phyloP scores from a whole-genome alignment of 2,329 filamentous ascomycete genomes.

The Fusarium buxicola region DNA sequence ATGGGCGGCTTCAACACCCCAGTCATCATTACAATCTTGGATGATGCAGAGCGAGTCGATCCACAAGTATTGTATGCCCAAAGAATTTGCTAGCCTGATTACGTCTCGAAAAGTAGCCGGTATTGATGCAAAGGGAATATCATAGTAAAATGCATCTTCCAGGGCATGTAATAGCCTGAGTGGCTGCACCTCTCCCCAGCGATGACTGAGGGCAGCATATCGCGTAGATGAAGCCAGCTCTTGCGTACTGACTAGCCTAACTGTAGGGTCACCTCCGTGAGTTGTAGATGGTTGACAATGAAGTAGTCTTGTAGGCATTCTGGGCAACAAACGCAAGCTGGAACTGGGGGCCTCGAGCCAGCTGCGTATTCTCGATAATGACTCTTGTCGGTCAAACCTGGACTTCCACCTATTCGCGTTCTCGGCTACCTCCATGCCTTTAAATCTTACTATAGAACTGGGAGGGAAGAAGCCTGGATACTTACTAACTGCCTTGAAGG shows the following conservation, averaged over 20 bases:
- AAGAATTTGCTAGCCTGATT: conserved; percentile 14
- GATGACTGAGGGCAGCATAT: conserved; percentile 36
- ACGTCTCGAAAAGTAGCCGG: conserved; percentile 34
- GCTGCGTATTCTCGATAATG: conserved; percentile 15
- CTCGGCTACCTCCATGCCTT: background rate
- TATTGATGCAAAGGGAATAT: conserved; percentile 21
- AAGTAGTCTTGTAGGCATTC: conserved; percentile 31
- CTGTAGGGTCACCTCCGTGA: background rate
- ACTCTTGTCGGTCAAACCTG: conserved; percentile 21
- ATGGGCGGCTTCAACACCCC: conserved; percentile 28
- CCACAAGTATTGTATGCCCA: conserved; percentile 32
- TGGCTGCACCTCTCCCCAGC: conserved; percentile 26
- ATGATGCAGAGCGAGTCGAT: conserved; percentile 38
- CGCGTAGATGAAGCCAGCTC: conserved; percentile 3
- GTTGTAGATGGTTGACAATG: conserved; percentile 6
- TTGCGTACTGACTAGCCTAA: conserved; percentile 11
- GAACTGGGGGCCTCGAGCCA: conserved; percentile 19
- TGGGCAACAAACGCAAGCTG: conserved; percentile 1
- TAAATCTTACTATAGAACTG: background rate
- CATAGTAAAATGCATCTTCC: conserved; percentile 2
- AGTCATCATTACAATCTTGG: conserved; percentile 37
- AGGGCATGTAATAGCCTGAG: conserved; percentile 18
- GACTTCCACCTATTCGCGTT: conserved; percentile 20
- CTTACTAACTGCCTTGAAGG: conserved; percentile 22
- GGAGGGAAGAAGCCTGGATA: too few relatives aligned